Conservation (phyloP, 345 rosid species). For the Corymbia maculata region DNA sequence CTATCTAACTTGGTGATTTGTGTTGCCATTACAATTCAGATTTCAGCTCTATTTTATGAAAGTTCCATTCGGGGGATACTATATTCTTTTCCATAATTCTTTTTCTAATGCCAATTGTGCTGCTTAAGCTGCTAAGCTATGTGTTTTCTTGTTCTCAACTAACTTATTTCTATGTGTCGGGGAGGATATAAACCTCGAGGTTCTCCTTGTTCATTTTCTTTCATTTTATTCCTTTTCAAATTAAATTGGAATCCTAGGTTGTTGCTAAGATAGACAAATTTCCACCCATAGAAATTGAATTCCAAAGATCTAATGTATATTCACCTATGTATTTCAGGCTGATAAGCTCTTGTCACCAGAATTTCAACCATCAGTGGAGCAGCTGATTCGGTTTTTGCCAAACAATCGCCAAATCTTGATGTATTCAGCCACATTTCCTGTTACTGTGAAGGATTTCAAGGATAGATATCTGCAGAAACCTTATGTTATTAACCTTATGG, state of each 20-base stretch:
- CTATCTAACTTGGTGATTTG: not conserved
- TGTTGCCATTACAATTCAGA: not conserved
- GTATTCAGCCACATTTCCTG: constrained; percentile 99
- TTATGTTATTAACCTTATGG: constrained; percentile 95
- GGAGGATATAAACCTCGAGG: not conserved
- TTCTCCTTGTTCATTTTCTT: not conserved
- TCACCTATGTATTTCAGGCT: constrained; percentile 48
- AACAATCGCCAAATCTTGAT: constrained; percentile 80
- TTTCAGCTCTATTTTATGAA: not conserved
- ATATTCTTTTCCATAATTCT: not conserved
- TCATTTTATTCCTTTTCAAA: not conserved
- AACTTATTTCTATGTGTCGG: not conserved
- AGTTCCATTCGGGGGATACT: not conserved
- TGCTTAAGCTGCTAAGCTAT: not conserved
- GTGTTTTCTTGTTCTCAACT: not conserved
- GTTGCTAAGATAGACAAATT: not conserved
- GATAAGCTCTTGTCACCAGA: constrained; percentile 98
- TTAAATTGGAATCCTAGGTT: not conserved
- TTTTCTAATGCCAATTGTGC: not conserved
- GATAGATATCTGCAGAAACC: constrained; percentile 81
- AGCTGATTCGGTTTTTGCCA: constrained; percentile 84
- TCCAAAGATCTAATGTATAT: constrained; percentile 22
- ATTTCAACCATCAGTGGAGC: constrained; percentile 94
- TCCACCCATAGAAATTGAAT: not conserved
- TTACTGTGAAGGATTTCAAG: constrained; percentile 95